Conservation (phyloP, 768 basidiomycete genomes). For the Hypsizygus marmoreus region DNA sequence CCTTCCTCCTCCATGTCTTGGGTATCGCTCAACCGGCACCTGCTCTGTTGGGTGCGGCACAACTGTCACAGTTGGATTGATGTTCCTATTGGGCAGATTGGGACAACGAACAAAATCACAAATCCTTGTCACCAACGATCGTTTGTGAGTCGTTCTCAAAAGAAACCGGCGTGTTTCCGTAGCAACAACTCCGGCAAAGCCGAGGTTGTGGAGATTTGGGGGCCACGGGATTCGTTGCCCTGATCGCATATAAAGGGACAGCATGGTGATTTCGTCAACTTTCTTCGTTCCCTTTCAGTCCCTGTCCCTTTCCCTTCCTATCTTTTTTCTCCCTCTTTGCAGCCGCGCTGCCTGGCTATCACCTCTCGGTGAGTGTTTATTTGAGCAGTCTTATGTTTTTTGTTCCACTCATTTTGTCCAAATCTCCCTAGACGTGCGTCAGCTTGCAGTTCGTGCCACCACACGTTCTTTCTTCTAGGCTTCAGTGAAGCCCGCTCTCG, state of each 20-base stretch:
- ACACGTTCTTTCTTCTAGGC: conserved; percentile 40
- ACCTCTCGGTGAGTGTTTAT: conserved; percentile 23
- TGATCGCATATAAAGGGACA: conserved; percentile 11
- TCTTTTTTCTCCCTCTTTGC: conserved; percentile 34
- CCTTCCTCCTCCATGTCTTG: too few species aligned
- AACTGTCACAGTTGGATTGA: conserved; percentile 5
- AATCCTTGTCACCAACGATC: background rate
- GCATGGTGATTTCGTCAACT: conserved; percentile 6
- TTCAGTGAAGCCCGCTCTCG: conserved; percentile 47
- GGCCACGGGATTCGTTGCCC: background rate
- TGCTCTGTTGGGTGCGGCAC: background rate
- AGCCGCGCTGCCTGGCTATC: conserved; percentile 55
- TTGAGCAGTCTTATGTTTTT: background rate
- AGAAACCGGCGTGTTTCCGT: conserved; percentile 18
- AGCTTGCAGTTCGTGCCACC: conserved; percentile 29
- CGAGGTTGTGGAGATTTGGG: conserved; percentile 3
- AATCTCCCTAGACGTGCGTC: conserved; percentile 23
- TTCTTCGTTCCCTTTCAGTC: conserved; percentile 21
- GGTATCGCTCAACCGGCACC: background rate
- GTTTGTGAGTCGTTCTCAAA: background rate
- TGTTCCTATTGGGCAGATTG: conserved; percentile 5
- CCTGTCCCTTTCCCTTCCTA: conserved; percentile 25
- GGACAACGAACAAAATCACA: conserved; percentile 13
- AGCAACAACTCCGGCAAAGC: conserved; percentile 20
- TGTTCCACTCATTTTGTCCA: background rate